Conservation (phyloP, 2,329 filamentous ascomycete species). For the Coniosporium tulheliwenetii region DNA sequence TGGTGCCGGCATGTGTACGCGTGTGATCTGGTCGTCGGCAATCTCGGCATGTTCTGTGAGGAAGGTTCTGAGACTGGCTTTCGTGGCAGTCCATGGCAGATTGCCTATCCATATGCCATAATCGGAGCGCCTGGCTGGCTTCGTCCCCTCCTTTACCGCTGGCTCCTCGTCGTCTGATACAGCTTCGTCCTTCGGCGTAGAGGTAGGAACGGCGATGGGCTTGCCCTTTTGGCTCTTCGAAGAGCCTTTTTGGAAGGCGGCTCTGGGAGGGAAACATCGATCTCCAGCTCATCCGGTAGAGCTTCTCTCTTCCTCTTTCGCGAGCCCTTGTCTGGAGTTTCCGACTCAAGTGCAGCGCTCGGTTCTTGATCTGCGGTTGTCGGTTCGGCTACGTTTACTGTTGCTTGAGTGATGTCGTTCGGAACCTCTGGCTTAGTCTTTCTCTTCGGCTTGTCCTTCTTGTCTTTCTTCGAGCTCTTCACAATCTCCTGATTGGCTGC, state of each 20-base stretch:
- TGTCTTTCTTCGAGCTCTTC: conserved; percentile 7
- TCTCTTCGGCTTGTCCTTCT: conserved; percentile 13
- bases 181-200: conserved; percentile 18
- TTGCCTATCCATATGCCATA: conserved; percentile 95
- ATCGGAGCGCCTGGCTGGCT: conserved; percentile 44
- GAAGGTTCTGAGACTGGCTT: conserved; percentile 61
- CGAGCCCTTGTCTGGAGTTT: conserved; percentile 8
- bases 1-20: conserved; percentile 61
- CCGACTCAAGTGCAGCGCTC: too few species aligned
- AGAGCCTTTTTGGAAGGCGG: conserved; percentile 89
- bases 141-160: conserved; percentile 6
- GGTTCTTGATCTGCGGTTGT: too few species aligned
- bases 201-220: conserved; percentile 20
- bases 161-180: conserved; percentile 5
- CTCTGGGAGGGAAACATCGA: conserved; percentile 78
- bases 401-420: too few species aligned
- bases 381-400: too few species aligned
- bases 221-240: conserved; percentile 80
- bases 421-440: conserved; percentile 1
- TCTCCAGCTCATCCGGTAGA: conserved; percentile 53
- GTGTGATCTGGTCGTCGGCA: conserved; percentile 55
- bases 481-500: not conserved
- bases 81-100: conserved; percentile 67
- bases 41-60: conserved; percentile 51
- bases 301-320: conserved; percentile 57